Conservation (phyloP, 495 filamentous ascomycete species). For the Hypoxylon trugodes region DNA sequence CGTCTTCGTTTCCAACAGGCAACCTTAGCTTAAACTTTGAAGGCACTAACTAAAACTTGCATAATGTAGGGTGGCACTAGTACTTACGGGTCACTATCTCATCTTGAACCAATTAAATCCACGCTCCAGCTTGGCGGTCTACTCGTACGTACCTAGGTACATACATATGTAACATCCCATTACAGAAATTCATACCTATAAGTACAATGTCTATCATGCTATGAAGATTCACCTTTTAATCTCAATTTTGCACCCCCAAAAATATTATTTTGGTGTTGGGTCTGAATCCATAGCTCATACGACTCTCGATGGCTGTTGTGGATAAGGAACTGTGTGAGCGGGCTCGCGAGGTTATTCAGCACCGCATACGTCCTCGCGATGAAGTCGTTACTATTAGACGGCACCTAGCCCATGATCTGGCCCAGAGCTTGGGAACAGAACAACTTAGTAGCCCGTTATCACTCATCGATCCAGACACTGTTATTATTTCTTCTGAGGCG, state of each 20-base stretch:
- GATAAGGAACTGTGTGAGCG: conserved; percentile 30
- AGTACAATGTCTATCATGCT: neutral
- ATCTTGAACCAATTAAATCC: too few species aligned
- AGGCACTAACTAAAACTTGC: conserved; percentile 1
- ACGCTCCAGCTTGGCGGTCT: too few species aligned
- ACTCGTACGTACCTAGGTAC: too few species aligned
- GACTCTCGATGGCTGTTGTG: conserved; percentile 14
- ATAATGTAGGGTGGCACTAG: too few species aligned
- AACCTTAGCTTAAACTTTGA: conserved; percentile 9
- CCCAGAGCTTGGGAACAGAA: conserved; percentile 37
- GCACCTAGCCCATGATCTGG: conserved; percentile 43
- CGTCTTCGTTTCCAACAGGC: conserved; percentile 11
- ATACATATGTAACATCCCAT: conserved; percentile 1
- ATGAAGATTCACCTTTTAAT: neutral
- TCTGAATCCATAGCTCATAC: neutral
- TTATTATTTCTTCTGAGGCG: conserved; percentile 29
- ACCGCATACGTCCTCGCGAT: conserved; percentile 48
- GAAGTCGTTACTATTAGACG: conserved; percentile 46
- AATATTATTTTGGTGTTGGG: neutral
- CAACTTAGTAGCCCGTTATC: conserved; percentile 47
- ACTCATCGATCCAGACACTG: conserved; percentile 44
- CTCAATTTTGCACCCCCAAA: neutral
- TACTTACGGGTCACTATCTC: too few species aligned
- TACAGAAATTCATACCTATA: conserved; percentile 14
- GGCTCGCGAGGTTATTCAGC: conserved; percentile 35